A percentile compares a stretch with the other conserved stretches of the same genome.
phyloP scores from a whole-genome alignment of 208 protist species.

The Leishmania lainsoni region DNA sequence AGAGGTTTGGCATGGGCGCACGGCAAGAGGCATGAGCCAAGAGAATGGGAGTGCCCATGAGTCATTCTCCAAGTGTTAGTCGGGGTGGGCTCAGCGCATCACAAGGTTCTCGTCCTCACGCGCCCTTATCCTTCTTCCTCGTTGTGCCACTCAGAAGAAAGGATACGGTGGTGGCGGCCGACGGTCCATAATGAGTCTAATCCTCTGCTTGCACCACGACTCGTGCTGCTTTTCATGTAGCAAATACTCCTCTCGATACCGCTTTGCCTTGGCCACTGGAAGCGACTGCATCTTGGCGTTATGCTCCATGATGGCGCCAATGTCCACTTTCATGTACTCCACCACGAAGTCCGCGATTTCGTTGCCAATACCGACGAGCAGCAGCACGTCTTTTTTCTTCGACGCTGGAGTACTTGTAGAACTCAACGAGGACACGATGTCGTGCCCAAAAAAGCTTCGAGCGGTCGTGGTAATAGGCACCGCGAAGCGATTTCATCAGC shows the following conservation, averaged over 20 bases:
- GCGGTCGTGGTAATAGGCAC: constrained; percentile 85
- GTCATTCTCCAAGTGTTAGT: neutral
- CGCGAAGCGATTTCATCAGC: constrained; percentile 72
- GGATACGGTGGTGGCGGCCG: constrained; percentile 84
- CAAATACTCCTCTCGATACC: constrained; percentile 75
- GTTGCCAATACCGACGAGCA: constrained; percentile 62
- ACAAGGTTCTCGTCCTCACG: neutral
- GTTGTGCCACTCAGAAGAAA: constrained; percentile 50
- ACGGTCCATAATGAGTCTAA: constrained; percentile 75
- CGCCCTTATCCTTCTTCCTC: neutral
- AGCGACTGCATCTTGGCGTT: constrained; percentile 81
- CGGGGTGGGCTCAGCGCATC: neutral
- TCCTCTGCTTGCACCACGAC: constrained; percentile 90
- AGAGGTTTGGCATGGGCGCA: neutral
- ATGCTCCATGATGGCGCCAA: constrained; percentile 80
- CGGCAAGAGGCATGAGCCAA: neutral
- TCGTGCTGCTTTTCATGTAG: constrained; percentile 88
- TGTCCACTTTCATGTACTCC: constrained; percentile 86
- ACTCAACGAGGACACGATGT: constrained; percentile 86
- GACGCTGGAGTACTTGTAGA: constrained; percentile 86
- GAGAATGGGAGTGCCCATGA: neutral
- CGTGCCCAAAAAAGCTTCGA: constrained; percentile 90
- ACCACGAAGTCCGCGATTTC: constrained; percentile 74
- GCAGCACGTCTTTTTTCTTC: constrained; percentile 48
- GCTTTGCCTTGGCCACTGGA: constrained; percentile 74